Evolutionary conservation across 768 basidiomycete genomes (phyloP).

Genomic region (Rhodotorula diobovata): DNA sequence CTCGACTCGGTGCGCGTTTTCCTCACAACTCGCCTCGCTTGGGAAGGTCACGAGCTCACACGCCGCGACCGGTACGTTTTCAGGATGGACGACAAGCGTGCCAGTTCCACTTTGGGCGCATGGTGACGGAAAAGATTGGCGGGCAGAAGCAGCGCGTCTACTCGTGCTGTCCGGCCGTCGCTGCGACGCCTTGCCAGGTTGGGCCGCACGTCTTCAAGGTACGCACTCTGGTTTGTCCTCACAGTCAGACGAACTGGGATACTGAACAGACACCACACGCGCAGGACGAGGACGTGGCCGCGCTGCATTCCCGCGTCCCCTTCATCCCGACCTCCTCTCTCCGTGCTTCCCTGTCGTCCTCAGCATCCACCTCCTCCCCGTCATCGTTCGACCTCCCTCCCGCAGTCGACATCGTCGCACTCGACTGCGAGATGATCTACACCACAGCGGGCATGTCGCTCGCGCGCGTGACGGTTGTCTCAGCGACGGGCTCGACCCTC

Average conservation of each 20-base stretch:
- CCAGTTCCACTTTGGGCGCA: constrained; percentile 75
- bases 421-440: constrained; percentile 97
- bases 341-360: neutral
- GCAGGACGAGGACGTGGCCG: constrained; percentile 58
- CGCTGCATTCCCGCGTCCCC: constrained; percentile 67
- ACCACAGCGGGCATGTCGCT: constrained; percentile 87
- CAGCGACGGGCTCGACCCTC: constrained; percentile 54
- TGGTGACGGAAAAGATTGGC: constrained; percentile 59
- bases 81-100: constrained; percentile 61
- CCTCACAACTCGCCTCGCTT: neutral
- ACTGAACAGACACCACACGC: neutral
- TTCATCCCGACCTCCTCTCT: constrained; percentile 57
- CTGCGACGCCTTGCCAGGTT: constrained; percentile 60
- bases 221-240: neutral
- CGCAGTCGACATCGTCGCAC: constrained; percentile 70
- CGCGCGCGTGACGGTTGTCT: constrained; percentile 83
- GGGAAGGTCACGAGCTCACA: neutral
- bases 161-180: constrained; percentile 70
- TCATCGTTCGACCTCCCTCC: constrained; percentile 38
- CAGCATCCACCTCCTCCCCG: too few species aligned
- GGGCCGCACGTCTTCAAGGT: constrained; percentile 83
- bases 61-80: neutral
- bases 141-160: constrained; percentile 62
- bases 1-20: constrained; percentile 36
- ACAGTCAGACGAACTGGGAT: too few species aligned